Percentiles rank a stretch among this genome's conserved stretches.
phyloP scores from a whole-genome alignment of 768 basidiomycete species.

The Tephrocybe sp. region DNA sequence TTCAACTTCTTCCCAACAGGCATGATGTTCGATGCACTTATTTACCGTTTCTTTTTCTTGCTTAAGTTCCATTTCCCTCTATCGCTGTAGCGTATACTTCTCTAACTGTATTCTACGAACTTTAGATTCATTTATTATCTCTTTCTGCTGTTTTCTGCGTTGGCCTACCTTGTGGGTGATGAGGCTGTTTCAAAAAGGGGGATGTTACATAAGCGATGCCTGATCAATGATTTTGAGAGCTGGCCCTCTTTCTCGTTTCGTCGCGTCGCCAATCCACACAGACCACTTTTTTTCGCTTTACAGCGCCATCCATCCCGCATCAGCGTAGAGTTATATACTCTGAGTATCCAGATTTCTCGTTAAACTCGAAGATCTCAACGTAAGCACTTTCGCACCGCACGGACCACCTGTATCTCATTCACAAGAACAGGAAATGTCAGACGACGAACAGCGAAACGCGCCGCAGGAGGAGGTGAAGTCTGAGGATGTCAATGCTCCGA shows the following conservation, averaged over 20 bases:
- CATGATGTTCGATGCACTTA: no score
- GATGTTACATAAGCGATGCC: neutral
- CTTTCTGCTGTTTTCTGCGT: no score
- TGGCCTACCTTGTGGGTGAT: no score
- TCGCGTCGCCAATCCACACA: neutral
- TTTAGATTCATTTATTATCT: neutral
- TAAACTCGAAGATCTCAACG: neutral
- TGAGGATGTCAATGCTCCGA: constrained; percentile 9
- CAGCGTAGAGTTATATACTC: neutral
- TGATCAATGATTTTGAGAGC: neutral
- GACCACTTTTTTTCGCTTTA: neutral
- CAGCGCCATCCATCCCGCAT: neutral
- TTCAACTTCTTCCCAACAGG: no score
- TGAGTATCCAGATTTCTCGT: neutral
- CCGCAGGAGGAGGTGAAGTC: constrained; percentile 7
- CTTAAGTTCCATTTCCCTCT: neutral
- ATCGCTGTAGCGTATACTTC: neutral
- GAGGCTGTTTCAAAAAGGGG: neutral
- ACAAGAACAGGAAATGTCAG: constrained; percentile 9
- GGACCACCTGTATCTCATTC: constrained; percentile 5
- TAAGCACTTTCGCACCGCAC: constrained; percentile 2
- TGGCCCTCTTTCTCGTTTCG: neutral
- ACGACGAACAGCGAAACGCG: constrained; percentile 8
- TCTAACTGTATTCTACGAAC: neutral
- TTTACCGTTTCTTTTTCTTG: no score